Percentiles rank a stretch among this genome's conserved stretches.
Conservation (phyloP, 768 basidiomycete species). For the Clathrus columnatus region DNA sequence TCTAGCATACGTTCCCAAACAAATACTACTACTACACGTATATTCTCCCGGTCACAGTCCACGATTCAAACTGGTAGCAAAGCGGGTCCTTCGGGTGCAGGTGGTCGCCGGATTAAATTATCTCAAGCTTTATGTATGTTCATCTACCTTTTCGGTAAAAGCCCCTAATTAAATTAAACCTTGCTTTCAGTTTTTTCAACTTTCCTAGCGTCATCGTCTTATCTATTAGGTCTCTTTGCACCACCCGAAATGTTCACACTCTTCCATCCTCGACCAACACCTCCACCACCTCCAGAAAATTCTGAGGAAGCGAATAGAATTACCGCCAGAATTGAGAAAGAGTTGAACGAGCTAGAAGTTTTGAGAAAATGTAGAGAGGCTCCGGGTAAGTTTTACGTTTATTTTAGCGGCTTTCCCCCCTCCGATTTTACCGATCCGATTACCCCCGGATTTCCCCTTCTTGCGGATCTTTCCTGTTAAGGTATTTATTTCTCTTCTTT, state of each 20-base stretch:
- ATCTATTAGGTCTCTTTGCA: conserved; percentile 54
- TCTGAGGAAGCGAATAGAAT: conserved; percentile 52
- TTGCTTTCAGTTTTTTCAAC: not conserved
- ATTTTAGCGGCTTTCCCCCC: not conserved
- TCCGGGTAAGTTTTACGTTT: conserved; percentile 16
- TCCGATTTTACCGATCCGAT: not conserved
- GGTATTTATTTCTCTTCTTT: conserved; percentile 7
- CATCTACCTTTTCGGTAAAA: not conserved
- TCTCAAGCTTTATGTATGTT: not conserved
- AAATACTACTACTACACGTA: not conserved
- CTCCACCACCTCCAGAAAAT: conserved; percentile 52
- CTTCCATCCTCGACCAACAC: conserved; percentile 69
- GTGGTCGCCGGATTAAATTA: conserved; percentile 1
- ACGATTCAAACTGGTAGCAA: not conserved
- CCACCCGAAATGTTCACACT: conserved; percentile 59
- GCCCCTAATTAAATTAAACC: not conserved
- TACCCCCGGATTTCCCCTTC: too few relatives aligned
- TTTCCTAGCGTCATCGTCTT: conserved; percentile 20
- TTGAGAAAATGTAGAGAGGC: conserved; percentile 43
- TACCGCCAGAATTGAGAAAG: conserved; percentile 51
- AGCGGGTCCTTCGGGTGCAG: not conserved
- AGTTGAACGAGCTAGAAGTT: conserved; percentile 55
- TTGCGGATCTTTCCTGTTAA: not conserved
- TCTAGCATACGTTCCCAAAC: too few relatives aligned
- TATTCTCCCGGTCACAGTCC: not conserved